Evolutionary conservation across 2,329 filamentous ascomycete species (phyloP), one percentile per base, ranked within the genome.

Genomic region (Alternaria infectoria): DNA sequence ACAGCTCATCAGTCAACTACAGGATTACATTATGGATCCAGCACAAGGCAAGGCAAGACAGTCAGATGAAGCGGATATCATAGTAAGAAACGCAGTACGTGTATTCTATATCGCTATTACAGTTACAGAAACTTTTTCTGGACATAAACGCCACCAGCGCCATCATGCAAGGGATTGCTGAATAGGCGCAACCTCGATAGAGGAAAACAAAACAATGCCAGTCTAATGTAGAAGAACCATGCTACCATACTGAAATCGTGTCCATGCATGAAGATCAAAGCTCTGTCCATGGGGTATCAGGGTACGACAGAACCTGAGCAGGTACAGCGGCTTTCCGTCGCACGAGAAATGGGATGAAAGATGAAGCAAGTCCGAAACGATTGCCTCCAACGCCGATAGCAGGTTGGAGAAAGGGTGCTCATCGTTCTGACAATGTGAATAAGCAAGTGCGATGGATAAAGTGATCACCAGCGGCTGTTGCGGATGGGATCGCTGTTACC

Each of bases 391-490:
- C 72, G 71, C 72, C 73, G 49, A 59, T 56, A 67, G 59, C 43
- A 59, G 30, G 50, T 54, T 62, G 49, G 49, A 43, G 56, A 46
- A 57, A 54, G 64, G 64, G 61, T 51, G 51, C 44, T 59, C 58
- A 58, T 64, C 59, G 49, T 59, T 47, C 58, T 60, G 44, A 49
- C 43, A 36, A 23, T 23, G 54, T 61, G 57, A 40, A 66, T 57
- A 54, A 54, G 51, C 58, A 26, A 30, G 46, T 54, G 43, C 36
- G 26, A 21, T 49, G 46, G 25, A 55, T 43, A 49, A 28, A 28
- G 28, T 40, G 51, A 75, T 73, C 74, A 81, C 80, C 80, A 81
- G 64, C 80, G 78, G 74, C 68, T 80, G 74, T 80, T 80, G 65
- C 79, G 77, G 56, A 81, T 63, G 52, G 80, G 79, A 40, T 78